Base-by-base conservation (phyloP, 306 rosid species). In the Astragalus glycyphyllos region DNA sequence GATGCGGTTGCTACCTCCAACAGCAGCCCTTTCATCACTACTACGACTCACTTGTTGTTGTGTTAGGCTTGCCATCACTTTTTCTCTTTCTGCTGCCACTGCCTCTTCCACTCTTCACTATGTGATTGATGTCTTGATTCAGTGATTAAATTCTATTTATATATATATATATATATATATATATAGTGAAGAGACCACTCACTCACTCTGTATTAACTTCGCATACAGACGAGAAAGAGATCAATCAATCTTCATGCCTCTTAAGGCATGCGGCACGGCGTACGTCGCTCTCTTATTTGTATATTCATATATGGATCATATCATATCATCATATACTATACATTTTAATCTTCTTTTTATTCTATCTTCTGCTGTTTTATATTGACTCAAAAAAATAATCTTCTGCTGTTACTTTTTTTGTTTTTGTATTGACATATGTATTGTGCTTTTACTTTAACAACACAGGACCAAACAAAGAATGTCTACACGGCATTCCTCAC, bases 1-100 rank as follows among this genome's bases (percentile, higher is more conserved):
- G 3, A 84, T 69, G 29, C 89, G 87, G 15, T 57, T 65, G 78
- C 72, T 80, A 41, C 86, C 80, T 16, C 66, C 62, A 37, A 37
- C 41, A 0, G 5, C 34, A 20, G 23, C 1, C 23, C 23, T 20
- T 20, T 20, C 23, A 35, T 46, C 65, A 59, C 20, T 13, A 23
- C 13, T 60, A 15, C n/a, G n/a, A n/a, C 41, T 15, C 45, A 69
- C 26, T 6, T 54, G 68, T 3, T 61, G 75, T 37, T 80, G 72
- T 14, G 40, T 58, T 8, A 35, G 40, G 57, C 78, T 81, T 41
- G 9, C 82, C 84, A 82, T 49, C 32, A 13, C 53, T 64, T 40
- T 20, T 38, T 31, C 2, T 15, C 15, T 60, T 10, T 60, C 10
- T 4, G 2, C 8, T 7, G 3, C 45, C 8, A 10, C 45, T 40